Evolutionary conservation across 768 basidiomycete genomes (phyloP).

Genomic region (Lactarius akahatsu): DNA sequence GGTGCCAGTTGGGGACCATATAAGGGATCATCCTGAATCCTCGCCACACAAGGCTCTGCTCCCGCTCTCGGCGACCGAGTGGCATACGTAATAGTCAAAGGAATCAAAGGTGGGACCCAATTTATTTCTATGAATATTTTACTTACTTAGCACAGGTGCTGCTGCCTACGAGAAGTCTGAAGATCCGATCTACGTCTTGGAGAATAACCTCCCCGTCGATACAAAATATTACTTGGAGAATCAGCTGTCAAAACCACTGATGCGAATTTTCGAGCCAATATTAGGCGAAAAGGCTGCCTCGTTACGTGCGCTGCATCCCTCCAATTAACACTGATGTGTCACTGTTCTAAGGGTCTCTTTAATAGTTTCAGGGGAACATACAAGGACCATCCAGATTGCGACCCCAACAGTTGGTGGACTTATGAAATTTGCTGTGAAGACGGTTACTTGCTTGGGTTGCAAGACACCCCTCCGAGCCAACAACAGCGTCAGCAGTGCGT

Average conservation of each 20-base stretch:
- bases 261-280: constrained; percentile 98
- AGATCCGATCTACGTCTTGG: constrained; percentile 94
- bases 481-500: constrained; percentile 71
- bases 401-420: constrained; percentile 95
- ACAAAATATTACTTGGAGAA: constrained; percentile 98
- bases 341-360: constrained; percentile 19
- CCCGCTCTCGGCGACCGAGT: constrained; percentile 98
- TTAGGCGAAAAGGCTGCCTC: constrained; percentile 88
- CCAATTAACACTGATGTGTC: neutral
- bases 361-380: constrained; percentile 93
- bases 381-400: constrained; percentile 91
- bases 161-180: constrained; percentile 99
- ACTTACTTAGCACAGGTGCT: constrained; percentile 56
- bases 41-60: constrained; percentile 66
- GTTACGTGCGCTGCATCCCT: constrained; percentile 54
- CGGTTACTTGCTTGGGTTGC: constrained; percentile 91
- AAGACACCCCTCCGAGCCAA: constrained; percentile 80
- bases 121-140: neutral
- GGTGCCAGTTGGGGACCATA: constrained; percentile 24
- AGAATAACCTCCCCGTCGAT: constrained; percentile 97
- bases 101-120: constrained; percentile 67
- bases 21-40: neutral
- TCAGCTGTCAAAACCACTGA: constrained; percentile 92
- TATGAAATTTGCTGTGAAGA: constrained; percentile 99
- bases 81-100: constrained; percentile 97